These are phyloP conservation scores for Podospora didyma DNA, from an alignment of 495 filamentous ascomycete species.

Conservation along the genomic window DNA sequence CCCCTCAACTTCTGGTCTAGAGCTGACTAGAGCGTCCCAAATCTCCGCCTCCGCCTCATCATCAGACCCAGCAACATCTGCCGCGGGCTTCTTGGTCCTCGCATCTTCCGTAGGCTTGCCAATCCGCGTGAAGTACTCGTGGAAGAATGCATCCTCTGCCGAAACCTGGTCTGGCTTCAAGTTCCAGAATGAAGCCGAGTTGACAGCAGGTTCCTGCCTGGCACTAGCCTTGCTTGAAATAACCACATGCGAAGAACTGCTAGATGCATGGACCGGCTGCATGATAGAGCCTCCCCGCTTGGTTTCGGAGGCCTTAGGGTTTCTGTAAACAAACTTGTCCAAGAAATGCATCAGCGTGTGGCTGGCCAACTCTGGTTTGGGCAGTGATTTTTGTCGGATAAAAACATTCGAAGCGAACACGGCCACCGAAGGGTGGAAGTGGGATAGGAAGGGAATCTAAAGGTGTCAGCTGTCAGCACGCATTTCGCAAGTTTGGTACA, in stretches of 20 bases:
- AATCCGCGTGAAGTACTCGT: slow-evolving; percentile 83
- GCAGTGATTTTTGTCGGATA: slow-evolving; percentile 59
- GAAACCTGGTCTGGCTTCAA: slow-evolving; percentile 80
- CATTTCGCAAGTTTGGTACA: neutral
- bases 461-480: slow-evolving; percentile 2
- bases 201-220: slow-evolving; percentile 58
- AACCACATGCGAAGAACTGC: slow-evolving; percentile 59
- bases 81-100: slow-evolving; percentile 51
- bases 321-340: slow-evolving; percentile 93
- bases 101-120: slow-evolving; percentile 59
- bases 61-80: slow-evolving; percentile 39
- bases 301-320: slow-evolving; percentile 64
- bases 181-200: slow-evolving; percentile 88
- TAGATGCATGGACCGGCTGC: slow-evolving; percentile 76
- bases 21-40: slow-evolving; percentile 82
- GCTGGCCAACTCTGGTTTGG: slow-evolving; percentile 81
- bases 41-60: slow-evolving; percentile 70
- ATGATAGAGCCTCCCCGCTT: slow-evolving; percentile 82
- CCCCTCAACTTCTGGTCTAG: slow-evolving; percentile 54
- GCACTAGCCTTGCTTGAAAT: slow-evolving; percentile 50
- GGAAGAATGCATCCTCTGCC: slow-evolving; percentile 95
- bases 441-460: slow-evolving; percentile 65
- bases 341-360: slow-evolving; percentile 93
- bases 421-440: slow-evolving; percentile 96
- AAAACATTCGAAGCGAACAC: slow-evolving; percentile 72